Evolutionary conservation across 176 grass and related monocot species (phyloP).

Genomic region (Olyra latifolia): DNA sequence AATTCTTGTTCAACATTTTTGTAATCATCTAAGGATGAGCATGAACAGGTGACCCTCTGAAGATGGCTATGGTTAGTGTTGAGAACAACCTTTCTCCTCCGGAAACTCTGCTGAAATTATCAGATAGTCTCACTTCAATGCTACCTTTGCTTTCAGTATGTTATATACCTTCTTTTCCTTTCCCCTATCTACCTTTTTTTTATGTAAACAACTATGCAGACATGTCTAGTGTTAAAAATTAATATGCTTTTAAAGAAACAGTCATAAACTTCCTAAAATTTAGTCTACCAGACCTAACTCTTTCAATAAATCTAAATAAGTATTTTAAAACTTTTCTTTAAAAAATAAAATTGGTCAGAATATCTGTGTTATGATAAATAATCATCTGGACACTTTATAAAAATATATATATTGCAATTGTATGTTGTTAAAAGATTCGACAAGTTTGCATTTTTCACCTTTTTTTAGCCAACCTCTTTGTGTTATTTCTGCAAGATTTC

Average conservation of each 20-base stretch:
- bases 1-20: conserved; percentile 9
- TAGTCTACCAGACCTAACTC: neutral
- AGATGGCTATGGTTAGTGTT: conserved; percentile 81
- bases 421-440: neutral
- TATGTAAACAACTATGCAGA: neutral
- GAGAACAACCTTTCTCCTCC: conserved; percentile 60
- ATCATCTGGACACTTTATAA: neutral
- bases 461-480: neutral
- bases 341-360: neutral
- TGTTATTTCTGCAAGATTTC: conserved; percentile 13
- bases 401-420: neutral
- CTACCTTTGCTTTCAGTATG: conserved; percentile 86
- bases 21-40: conserved; percentile 2
- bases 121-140: conserved; percentile 76
- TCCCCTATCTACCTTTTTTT: neutral
- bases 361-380: neutral
- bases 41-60: conserved; percentile 71
- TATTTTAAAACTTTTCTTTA: neutral
- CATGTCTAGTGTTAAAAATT: neutral
- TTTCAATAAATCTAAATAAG: neutral
- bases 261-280: neutral
- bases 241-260: neutral
- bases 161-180: neutral
- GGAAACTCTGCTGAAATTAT: conserved; percentile 66
- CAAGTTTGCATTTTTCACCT: neutral